Evolutionary conservation across 2,329 filamentous ascomycete species (phyloP).

Genomic region (Colletotrichum tabaci): DNA sequence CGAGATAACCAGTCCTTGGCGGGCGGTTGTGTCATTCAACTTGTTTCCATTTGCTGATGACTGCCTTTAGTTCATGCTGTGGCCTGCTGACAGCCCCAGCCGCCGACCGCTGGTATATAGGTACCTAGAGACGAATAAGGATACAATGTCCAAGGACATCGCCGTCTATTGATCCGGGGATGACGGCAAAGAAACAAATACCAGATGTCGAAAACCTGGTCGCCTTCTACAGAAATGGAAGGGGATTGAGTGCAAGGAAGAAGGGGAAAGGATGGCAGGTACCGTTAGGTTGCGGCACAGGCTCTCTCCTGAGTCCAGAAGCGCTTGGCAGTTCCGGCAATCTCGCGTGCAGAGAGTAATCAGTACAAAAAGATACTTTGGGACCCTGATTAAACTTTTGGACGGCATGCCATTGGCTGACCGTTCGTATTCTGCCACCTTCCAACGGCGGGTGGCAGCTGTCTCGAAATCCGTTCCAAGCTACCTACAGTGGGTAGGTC

Average conservation of each 20-base stretch:
- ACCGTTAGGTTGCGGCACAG: conserved; percentile 32
- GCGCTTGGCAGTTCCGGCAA: conserved; percentile 38
- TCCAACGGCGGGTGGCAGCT: conserved; percentile 29
- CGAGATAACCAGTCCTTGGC: conserved; percentile 36
- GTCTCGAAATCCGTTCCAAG: conserved; percentile 12
- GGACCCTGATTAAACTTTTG: conserved; percentile 22
- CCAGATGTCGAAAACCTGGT: not conserved
- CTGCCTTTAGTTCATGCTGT: conserved; percentile 1
- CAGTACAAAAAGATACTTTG: conserved; percentile 26
- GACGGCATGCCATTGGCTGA: conserved; percentile 23
- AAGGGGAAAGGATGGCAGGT: conserved; percentile 6
- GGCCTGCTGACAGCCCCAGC: not conserved
- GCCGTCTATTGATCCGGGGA: not conserved
- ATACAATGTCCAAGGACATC: conserved; percentile 4
- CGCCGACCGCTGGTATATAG: not conserved
- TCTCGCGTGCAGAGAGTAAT: conserved; percentile 31
- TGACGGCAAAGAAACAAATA: not conserved
- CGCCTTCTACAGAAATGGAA: not conserved
- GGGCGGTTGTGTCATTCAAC: conserved; percentile 31
- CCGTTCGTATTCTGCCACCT: conserved; percentile 23
- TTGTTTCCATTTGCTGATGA: conserved; percentile 25
- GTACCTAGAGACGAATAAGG: not conserved
- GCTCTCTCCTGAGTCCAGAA: conserved; percentile 40
- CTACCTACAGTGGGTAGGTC: not conserved
- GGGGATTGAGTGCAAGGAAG: not conserved